Evolutionary conservation across 768 basidiomycete genomes (phyloP).

Genomic region (Cubamyces sp.): DNA sequence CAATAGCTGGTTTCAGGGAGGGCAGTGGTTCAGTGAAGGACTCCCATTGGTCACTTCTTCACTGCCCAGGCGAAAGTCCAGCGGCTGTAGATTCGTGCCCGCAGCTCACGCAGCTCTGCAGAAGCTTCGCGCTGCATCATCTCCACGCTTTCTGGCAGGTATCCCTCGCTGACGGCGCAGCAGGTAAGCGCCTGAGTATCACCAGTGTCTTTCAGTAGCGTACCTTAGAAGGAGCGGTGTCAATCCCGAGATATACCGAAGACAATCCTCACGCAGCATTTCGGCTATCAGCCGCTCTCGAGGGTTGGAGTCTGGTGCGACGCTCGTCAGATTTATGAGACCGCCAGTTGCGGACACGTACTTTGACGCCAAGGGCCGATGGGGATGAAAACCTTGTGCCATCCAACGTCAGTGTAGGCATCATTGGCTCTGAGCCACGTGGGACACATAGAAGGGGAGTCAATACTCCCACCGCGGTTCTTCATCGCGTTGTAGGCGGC

Average conservation of each 20-base stretch:
- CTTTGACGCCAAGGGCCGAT: slow-evolving; percentile 38
- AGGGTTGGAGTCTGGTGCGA: slow-evolving; percentile 25
- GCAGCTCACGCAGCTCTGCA: slow-evolving; percentile 33
- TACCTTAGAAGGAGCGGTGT: slow-evolving; percentile 35
- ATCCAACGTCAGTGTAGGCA: slow-evolving; percentile 34
- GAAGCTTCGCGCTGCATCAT: slow-evolving; percentile 34
- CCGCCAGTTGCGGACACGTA: slow-evolving; percentile 17
- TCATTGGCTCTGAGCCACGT: slow-evolving; percentile 35
- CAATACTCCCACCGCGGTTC: slow-evolving; percentile 33
- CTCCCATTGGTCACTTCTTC: slow-evolving; percentile 24
- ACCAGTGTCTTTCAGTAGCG: background rate
- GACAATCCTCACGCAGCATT: slow-evolving; percentile 35
- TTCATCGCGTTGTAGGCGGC: slow-evolving; percentile 40
- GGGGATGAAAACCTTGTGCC: slow-evolving; percentile 38
- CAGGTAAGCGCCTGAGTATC: background rate
- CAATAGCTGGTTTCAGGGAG: background rate
- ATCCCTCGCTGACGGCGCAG: slow-evolving; percentile 32
- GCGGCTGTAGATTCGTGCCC: slow-evolving; percentile 34
- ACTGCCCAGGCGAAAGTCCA: slow-evolving; percentile 41
- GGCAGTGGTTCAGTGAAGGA: background rate
- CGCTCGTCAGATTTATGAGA: background rate
- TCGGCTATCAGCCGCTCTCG: slow-evolving; percentile 34
- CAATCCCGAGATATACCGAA: slow-evolving; percentile 34
- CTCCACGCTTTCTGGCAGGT: slow-evolving; percentile 36
- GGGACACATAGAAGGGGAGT: slow-evolving; percentile 34